These are phyloP conservation scores for Corylus avellana DNA, from an alignment of 306 rosid genomes.

Conservation along the genomic window DNA sequence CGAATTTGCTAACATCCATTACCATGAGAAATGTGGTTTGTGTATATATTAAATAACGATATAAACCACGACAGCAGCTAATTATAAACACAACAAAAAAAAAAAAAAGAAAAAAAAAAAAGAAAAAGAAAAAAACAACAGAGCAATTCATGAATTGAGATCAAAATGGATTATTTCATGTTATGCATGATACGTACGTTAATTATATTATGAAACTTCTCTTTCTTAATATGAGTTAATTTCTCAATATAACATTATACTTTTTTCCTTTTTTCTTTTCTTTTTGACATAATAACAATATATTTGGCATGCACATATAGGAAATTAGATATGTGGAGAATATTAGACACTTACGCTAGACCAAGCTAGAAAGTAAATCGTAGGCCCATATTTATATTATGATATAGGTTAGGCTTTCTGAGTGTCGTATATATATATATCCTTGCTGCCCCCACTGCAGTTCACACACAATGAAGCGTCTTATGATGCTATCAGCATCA, in stretches of 20 bases:
- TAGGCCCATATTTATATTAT: background rate
- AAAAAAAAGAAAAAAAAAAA: too few species aligned
- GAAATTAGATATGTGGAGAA: background rate
- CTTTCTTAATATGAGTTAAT: background rate
- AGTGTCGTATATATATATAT: background rate
- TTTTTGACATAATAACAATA: background rate
- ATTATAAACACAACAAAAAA: too few species aligned
- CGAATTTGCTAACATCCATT: too few species aligned
- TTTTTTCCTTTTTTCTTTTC: background rate
- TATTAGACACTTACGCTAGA: slow-evolving; percentile 5
- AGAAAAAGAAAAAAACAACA: too few species aligned
- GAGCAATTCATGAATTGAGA: too few species aligned
- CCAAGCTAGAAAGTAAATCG: slow-evolving; percentile 4
- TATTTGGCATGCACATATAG: background rate
- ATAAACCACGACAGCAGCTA: too few species aligned
- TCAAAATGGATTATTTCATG: too few species aligned
- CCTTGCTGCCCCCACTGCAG: slow-evolving; percentile 1
- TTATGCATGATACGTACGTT: background rate
- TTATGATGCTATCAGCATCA: background rate
- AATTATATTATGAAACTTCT: background rate
- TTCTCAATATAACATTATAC: too few species aligned
- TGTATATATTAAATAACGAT: too few species aligned
- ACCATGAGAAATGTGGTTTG: too few species aligned
- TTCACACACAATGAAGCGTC: background rate
- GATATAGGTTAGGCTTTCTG: slow-evolving; percentile 7